These are phyloP conservation scores for Syzygium malaccense DNA, from an alignment of 441 rosid genomes.

Conservation along the genomic window DNA sequence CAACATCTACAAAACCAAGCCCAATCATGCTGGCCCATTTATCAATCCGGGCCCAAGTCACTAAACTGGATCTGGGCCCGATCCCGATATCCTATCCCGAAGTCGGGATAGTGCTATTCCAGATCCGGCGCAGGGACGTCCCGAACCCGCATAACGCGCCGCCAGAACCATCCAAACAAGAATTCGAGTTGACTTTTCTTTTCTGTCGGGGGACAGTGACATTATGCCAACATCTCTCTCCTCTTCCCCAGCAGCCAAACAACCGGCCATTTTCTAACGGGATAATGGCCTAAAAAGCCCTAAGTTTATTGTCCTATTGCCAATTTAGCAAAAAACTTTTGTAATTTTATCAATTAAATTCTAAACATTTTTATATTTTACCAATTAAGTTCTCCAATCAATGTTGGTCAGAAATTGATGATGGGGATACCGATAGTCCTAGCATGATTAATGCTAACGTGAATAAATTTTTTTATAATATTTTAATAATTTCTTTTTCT, in stretches of 20 bases:
- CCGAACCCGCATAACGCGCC: background rate
- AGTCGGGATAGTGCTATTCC: background rate
- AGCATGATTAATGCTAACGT: fast-evolving
- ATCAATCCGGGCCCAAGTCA: background rate
- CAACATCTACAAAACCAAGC: background rate
- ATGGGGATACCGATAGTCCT: no score
- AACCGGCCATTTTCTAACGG: background rate
- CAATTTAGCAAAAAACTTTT: no score
- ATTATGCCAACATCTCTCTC: background rate
- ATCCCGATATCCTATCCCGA: background rate
- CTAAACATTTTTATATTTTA: no score
- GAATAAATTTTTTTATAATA: no score
- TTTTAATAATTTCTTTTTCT: no score
- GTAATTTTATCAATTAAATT: no score
- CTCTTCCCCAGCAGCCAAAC: background rate
- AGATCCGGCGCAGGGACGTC: background rate
- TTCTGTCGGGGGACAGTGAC: background rate
- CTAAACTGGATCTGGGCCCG: background rate
- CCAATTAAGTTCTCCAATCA: no score
- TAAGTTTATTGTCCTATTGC: no score
- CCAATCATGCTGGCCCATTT: background rate
- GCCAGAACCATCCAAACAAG: background rate
- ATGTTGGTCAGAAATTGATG: no score
- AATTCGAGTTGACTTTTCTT: background rate
- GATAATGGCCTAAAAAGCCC: no score